phyloP scores from a whole-genome alignment of 2,329 filamentous ascomycete species.

The Fonsecaea nubica region DNA sequence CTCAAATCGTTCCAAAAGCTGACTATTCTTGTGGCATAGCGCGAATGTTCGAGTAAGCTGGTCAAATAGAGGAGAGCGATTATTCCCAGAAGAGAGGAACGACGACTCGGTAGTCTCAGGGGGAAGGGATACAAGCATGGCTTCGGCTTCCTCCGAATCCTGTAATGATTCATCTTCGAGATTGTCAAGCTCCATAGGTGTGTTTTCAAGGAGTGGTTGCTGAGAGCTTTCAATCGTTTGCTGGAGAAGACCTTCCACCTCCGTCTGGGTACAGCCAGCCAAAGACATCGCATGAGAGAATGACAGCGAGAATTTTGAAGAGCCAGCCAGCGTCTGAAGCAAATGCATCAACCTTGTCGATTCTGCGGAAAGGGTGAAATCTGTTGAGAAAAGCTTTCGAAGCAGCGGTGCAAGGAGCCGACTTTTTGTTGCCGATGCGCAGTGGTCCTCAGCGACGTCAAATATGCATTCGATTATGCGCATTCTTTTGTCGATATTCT shows the following conservation, averaged over 20 bases:
- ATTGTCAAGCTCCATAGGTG: slow-evolving; percentile 56
- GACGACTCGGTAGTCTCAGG: slow-evolving; percentile 44
- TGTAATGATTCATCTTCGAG: slow-evolving; percentile 38
- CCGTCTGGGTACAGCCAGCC: slow-evolving; percentile 73
- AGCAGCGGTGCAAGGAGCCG: slow-evolving; percentile 28
- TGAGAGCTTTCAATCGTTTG: slow-evolving; percentile 67
- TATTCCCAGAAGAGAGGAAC: slow-evolving; percentile 45
- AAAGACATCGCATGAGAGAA: slow-evolving; percentile 72
- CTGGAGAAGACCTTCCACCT: slow-evolving; percentile 76
- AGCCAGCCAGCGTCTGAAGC: slow-evolving; percentile 70
- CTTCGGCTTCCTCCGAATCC: slow-evolving; percentile 43
- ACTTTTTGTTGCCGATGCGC: slow-evolving; percentile 13
- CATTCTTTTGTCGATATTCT: slow-evolving; percentile 40
- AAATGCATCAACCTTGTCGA: slow-evolving; percentile 67
- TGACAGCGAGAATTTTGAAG: slow-evolving; percentile 65
- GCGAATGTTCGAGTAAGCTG: slow-evolving; percentile 49
- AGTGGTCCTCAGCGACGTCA: slow-evolving; percentile 32
- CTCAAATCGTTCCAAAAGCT: slow-evolving; percentile 46
- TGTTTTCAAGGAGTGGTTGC: slow-evolving; percentile 60
- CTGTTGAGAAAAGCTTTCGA: slow-evolving; percentile 20
- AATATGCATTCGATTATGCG: slow-evolving; percentile 34
- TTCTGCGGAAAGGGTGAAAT: slow-evolving; percentile 27
- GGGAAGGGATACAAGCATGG: slow-evolving; percentile 44
- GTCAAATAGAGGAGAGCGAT: slow-evolving; percentile 46
- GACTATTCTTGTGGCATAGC: slow-evolving; percentile 43